A percentile compares a stretch with the other conserved stretches of the same genome.
phyloP scores from a whole-genome alignment of 1,284 basidiomycete genomes.

The Violaceomyces palustris region DNA sequence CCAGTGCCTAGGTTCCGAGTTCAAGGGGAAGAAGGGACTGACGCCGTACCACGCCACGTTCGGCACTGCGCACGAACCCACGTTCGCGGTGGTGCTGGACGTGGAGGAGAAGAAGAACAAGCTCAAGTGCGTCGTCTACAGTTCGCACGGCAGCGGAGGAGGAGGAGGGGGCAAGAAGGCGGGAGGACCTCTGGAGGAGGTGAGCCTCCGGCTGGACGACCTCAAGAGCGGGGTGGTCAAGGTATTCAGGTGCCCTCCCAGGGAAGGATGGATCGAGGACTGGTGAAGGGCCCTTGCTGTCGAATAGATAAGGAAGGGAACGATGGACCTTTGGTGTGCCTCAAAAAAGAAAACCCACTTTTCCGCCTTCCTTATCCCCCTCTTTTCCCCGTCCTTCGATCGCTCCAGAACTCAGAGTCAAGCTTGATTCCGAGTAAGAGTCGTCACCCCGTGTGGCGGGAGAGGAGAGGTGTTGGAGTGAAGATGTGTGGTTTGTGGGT shows the following conservation, averaged over 20 bases:
- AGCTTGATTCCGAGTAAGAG: no score
- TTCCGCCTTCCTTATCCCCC: no score
- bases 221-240: constrained; percentile 73
- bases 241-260: constrained; percentile 30
- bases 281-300: background rate
- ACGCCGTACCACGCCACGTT: constrained; percentile 66
- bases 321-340: no score
- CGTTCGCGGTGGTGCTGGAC: constrained; percentile 72
- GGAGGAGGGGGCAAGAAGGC: no score
- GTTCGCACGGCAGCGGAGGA: constrained; percentile 59
- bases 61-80: constrained; percentile 60
- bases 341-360: no score
- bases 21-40: constrained; percentile 79
- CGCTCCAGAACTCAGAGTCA: no score
- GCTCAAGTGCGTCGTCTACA: constrained; percentile 57
- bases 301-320: no score
- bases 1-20: constrained; percentile 67
- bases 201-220: constrained; percentile 80
- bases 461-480: no score
- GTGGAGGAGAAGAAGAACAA: constrained; percentile 55
- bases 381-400: no score
- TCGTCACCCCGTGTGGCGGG: no score
- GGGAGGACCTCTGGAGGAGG: constrained; percentile 66
- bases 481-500: no score
- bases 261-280: constrained; percentile 22